Base-by-base conservation (phyloP, 2,329 filamentous ascomycete genomes). In the Aspergillus pseudotamarii region DNA sequence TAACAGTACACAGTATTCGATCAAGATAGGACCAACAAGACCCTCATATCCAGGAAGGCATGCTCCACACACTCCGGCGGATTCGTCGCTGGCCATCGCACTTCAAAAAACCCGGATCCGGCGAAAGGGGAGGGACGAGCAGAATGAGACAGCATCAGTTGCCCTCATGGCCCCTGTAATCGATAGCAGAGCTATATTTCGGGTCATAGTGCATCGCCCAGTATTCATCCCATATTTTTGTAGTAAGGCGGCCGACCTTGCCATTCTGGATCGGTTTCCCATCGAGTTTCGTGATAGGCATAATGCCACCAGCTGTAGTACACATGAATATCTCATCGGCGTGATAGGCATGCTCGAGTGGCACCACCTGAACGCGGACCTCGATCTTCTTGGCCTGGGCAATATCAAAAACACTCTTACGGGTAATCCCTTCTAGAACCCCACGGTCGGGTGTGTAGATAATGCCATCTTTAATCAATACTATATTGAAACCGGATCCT, bases 301-400 rank as follows among this genome's bases (percentile, higher is more conserved):
- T 85, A 21, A 85, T 78, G 0, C 83, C 83, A 1, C 83, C 83
- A 0, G 83, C 83, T 16, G 83, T 85, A 0, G 83, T 85, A 63
- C 78, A 84, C 82, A 84, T 84, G 34, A 85, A 80, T 5, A 84
- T 76, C 72, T 85, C 83, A 61, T 85, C 83, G 0, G 74, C 72
- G 8, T 77, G 57, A 54, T 83, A 84, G 0, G 73, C 76, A 41
- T 75, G 11, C 16, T 81, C 75, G 0, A 82, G 72, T 0, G 82
- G 81, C 4, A 84, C 80, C 30, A 75, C 62, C 67, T 83, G 79
- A 32, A 80, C 59, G 4, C 73, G 76, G 6, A 81, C 71, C 30
- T 79, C 74, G 43, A 79, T 64, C 0, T 74, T 75, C 3, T 74
- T 69, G 0, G 62, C 61, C 1, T 65, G 65, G 1, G 81, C 81